Evolutionary conservation across 192 early-diverging fungal species (phyloP).

Genomic region (Podila horticola): DNA sequence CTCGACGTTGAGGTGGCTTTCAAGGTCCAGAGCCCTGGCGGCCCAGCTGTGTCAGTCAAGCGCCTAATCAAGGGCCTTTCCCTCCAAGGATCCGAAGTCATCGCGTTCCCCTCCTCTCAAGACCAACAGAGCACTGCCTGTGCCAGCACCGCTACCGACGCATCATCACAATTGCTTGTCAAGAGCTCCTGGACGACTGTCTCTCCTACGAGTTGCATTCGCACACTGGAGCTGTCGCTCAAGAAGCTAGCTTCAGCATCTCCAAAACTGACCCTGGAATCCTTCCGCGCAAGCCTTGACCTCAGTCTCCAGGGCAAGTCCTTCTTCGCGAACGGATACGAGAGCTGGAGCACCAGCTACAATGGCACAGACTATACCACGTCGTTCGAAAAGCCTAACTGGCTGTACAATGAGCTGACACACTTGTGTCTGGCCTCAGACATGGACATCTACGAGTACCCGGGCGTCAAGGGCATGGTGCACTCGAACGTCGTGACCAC

Average conservation of each 20-base stretch:
- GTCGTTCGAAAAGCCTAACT: slow-evolving; percentile 53
- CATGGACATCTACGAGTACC: slow-evolving; percentile 52
- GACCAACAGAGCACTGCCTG: not conserved
- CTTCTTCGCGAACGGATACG: slow-evolving; percentile 60
- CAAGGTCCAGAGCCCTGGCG: not conserved
- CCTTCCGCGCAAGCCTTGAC: slow-evolving; percentile 5
- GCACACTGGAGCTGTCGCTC: slow-evolving; percentile 23
- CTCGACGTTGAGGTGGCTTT: slow-evolving; percentile 13
- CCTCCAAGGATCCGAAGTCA: not conserved
- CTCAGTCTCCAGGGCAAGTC: slow-evolving; percentile 15
- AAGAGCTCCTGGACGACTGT: not conserved
- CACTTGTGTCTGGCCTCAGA: slow-evolving; percentile 17
- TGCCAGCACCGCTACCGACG: not conserved
- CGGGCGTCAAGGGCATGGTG: slow-evolving; percentile 53
- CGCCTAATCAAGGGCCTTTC: not conserved
- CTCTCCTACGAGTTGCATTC: slow-evolving; percentile 10
- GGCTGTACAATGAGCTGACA: slow-evolving; percentile 23
- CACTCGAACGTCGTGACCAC: slow-evolving; percentile 60
- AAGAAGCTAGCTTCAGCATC: not conserved
- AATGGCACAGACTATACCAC: slow-evolving; percentile 43
- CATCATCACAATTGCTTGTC: not conserved
- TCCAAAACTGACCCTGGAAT: slow-evolving; percentile 5
- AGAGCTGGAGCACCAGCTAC: slow-evolving; percentile 58
- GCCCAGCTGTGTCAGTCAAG: not conserved
- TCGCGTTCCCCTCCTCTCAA: not conserved